Percentiles rank a stretch among this genome's conserved stretches.
These are phyloP conservation scores for Carex parvula DNA, from an alignment of 176 grass and related monocot species.

Conservation along the genomic window DNA sequence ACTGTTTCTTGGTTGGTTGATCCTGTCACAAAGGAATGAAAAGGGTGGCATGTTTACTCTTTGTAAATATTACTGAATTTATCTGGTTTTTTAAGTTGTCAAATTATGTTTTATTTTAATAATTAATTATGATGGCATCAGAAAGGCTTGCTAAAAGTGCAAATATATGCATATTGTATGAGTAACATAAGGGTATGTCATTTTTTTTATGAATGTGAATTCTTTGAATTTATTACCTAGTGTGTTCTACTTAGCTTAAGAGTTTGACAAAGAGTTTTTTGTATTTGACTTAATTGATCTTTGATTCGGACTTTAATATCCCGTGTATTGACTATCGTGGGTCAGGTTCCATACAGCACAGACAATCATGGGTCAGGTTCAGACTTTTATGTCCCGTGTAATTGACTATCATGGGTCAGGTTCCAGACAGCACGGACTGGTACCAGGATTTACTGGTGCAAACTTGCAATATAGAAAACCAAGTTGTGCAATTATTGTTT, in stretches of 20 bases:
- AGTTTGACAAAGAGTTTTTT: not conserved
- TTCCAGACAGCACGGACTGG: not conserved
- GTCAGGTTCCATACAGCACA: not conserved
- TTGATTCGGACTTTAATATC: not conserved
- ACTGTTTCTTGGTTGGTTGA: constrained; percentile 3
- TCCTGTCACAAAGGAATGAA: not conserved
- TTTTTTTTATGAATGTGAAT: not conserved
- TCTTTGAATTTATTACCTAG: not conserved
- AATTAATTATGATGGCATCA: not conserved
- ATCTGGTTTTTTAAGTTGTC: not conserved
- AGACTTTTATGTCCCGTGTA: not conserved
- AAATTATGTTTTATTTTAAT: not conserved
- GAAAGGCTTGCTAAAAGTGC: not conserved
- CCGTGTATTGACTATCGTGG: not conserved
- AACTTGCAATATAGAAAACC: not conserved
- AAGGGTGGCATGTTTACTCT: not conserved
- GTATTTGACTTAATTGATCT: constrained; percentile 7
- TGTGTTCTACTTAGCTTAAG: not conserved
- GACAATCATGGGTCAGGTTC: not conserved
- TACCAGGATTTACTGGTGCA: not conserved
- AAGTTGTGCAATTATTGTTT: not conserved
- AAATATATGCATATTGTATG: not conserved
- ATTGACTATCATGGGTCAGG: not conserved
- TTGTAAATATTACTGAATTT: not conserved
- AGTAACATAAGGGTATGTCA: not conserved